Base-by-base conservation (phyloP, 306 rosid species). In the Dalbergia cochinchinensis region DNA sequence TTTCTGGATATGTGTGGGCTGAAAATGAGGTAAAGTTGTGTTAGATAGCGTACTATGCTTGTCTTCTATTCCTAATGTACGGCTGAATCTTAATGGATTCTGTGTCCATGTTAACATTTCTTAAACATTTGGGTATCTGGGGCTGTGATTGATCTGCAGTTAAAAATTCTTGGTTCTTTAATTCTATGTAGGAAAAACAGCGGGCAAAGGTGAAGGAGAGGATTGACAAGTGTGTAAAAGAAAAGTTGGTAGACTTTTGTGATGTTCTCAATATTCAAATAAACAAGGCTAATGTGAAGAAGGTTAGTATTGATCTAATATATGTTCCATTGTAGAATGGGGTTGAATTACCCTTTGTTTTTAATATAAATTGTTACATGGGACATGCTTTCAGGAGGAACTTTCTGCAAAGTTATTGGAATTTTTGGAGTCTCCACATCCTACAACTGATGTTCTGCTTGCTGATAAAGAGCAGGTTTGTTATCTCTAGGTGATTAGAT, bases 371-470 rank as follows among this genome's bases (percentile, higher is more conserved):
- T 76, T 53, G 39, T 18, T 74, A 45, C 67, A 78, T 44, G 47
- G 4, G 41, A 71, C 61, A 13, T 79, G 65, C 60, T 80, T 89
- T 70, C 85, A 96, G 99, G 99, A 96, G 82, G 99, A 96, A 33
- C 88, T 96, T 41, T 89, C 97, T 72, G 92, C 79, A 4, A 96
- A 88, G 82, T 69, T 96, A 81, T 86, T 96, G 82, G 99, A 96
- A 73, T 96, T 96, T 86, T 82, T 96, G 92, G 98, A 96, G 84
- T 86, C 91, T 35, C 99, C 99, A 50, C 96, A 91, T 85, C 89
- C 86, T 70, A 96, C 99, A 7, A 93, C 99, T 20, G 94, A 93
- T 65, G 82, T 85, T 83, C 85, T 96, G 81, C 97, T 96, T 53
- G 91, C 98, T 83, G 98, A 93, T 9, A 89, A 87, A 74, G 93